These are phyloP conservation scores for Yamadazyma dushanensis DNA, from an alignment of 1,139 yeast genomes.

Conservation along the genomic window DNA sequence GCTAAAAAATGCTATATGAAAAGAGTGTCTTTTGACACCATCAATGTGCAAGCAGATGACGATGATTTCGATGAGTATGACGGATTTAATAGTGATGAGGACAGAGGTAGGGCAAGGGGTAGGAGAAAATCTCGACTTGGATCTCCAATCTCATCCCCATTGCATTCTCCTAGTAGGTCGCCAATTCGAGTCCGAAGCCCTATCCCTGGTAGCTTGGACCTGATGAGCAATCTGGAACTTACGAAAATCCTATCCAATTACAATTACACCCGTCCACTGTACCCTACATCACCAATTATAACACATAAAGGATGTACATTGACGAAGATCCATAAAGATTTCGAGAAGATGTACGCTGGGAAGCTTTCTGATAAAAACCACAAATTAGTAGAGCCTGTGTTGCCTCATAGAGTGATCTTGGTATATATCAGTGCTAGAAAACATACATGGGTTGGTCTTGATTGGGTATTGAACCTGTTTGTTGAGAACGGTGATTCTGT, in stretches of 20 bases:
- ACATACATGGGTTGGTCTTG: conserved; percentile 81
- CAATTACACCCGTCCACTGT: conserved; percentile 16
- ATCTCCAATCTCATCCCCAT: conserved; percentile 20
- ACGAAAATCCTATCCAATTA: conserved; percentile 9
- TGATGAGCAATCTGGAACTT: conserved; percentile 8
- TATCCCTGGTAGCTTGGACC: conserved; percentile 1
- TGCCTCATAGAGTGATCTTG: conserved; percentile 55
- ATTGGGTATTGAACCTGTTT: conserved; percentile 57
- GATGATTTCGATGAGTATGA: conserved; percentile 7
- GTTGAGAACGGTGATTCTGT: conserved; percentile 65
- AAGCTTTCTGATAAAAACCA: conserved; percentile 26
- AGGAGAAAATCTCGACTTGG: conserved; percentile 17
- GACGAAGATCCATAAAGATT: conserved; percentile 46
- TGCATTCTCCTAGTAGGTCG: conserved; percentile 19
- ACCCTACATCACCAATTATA: conserved; percentile 56
- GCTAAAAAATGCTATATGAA: conserved; percentile 16
- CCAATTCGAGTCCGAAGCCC: conserved; percentile 13
- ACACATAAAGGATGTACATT: conserved; percentile 53
- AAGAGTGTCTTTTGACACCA: conserved; percentile 26
- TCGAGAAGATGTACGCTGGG: conserved; percentile 36
- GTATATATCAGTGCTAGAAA: conserved; percentile 68
- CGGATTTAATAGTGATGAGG: conserved; percentile 12
- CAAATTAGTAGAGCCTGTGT: conserved; percentile 30
- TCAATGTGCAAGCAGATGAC: conserved; percentile 19
- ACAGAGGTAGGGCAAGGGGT: conserved; percentile 14